These are phyloP conservation scores for Ophioceras dolichostomum DNA, from an alignment of 2,329 filamentous ascomycete species.

Conservation along the genomic window DNA sequence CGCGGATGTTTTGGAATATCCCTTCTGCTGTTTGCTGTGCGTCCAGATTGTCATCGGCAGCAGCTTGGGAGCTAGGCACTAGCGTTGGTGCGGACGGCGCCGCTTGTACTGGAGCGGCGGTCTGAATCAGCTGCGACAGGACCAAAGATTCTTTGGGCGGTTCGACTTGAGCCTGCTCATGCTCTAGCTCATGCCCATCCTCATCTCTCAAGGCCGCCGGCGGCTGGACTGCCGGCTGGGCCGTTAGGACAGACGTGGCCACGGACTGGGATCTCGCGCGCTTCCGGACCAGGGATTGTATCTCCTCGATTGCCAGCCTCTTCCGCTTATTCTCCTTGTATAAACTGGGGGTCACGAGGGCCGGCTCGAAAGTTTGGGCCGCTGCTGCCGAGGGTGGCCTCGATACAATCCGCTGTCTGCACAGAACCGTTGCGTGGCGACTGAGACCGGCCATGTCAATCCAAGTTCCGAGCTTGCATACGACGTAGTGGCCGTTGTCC, in stretches of 20 bases:
- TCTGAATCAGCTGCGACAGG: too few species aligned
- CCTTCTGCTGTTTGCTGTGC: slow-evolving; percentile 24
- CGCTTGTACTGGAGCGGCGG: too few species aligned
- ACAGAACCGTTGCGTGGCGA: slow-evolving; percentile 34
- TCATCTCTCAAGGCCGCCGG: too few species aligned
- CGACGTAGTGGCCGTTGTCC: slow-evolving; percentile 44
- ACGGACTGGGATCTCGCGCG: slow-evolving; percentile 31
- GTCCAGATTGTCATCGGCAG: slow-evolving; percentile 11
- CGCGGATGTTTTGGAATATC: slow-evolving; percentile 46
- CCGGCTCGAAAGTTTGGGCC: slow-evolving; percentile 5
- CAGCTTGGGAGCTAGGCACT: too few species aligned
- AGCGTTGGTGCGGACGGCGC: too few species aligned
- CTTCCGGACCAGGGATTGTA: slow-evolving; percentile 48
- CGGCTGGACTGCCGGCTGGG: too few species aligned
- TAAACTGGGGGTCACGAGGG: slow-evolving; percentile 29
- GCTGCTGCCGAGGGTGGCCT: slow-evolving; percentile 2
- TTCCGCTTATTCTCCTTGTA: slow-evolving; percentile 41
- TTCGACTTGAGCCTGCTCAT: too few species aligned
- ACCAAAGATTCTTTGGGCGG: too few species aligned
- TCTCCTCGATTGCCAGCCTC: slow-evolving; percentile 47
- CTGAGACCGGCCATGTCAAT: slow-evolving; percentile 44
- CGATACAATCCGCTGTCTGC: slow-evolving; percentile 16
- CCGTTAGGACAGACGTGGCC: too few species aligned
- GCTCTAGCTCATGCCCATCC: too few species aligned
- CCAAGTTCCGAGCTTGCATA: slow-evolving; percentile 59